Percentiles rank a stretch among this genome's conserved stretches.
phyloP scores from a whole-genome alignment of 192 early-diverging fungal species.

The Obelidium mucronatum region DNA sequence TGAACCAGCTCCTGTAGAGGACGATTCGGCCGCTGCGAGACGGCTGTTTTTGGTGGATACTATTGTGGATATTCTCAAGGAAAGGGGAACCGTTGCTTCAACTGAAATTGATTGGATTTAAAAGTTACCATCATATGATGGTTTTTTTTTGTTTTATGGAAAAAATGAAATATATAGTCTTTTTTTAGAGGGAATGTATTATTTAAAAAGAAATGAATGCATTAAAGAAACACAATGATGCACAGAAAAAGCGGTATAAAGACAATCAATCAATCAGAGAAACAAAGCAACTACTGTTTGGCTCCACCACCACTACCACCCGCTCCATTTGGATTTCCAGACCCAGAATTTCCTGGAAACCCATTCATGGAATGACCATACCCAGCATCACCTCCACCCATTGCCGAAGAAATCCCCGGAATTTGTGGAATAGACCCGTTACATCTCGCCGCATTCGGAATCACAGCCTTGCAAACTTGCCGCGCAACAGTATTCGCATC shows the following conservation, averaged over 20 bases:
- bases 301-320: no score
- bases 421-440: conserved; percentile 11
- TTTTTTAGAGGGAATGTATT: neutral
- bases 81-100: neutral
- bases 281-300: no score
- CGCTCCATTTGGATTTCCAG: neutral
- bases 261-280: no score
- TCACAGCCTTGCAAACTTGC: conserved; percentile 5
- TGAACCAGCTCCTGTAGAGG: neutral
- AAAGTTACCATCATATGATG: no score
- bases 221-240: neutral
- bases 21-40: neutral
- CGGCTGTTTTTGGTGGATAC: conserved; percentile 7
- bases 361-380: neutral
- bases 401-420: neutral
- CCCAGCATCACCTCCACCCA: neutral
- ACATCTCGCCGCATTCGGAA: neutral
- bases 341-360: neutral
- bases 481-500: conserved; percentile 12
- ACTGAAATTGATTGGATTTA: conserved; percentile 17
- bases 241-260: neutral
- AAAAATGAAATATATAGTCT: neutral
- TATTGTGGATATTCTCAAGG: conserved; percentile 1
- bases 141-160: neutral
- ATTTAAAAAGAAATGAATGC: neutral